Base-by-base conservation (phyloP, 2,329 filamentous ascomycete species). In the Teratosphaeriaceae sp. region DNA sequence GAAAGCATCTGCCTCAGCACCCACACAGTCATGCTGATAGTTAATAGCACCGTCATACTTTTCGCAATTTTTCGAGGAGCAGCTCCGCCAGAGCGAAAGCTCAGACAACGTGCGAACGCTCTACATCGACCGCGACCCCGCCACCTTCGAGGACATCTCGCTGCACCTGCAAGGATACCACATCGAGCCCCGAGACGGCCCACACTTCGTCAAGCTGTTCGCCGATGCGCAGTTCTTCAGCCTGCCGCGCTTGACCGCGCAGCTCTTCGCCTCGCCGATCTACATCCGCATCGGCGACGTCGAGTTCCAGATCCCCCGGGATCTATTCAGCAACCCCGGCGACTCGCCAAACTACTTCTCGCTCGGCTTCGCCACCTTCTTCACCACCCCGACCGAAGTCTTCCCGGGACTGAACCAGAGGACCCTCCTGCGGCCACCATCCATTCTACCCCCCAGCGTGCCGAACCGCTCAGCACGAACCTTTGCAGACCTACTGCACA, bases 261-360 rank as follows among this genome's bases (percentile, higher is more conserved):
- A 94, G 65, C 80, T 97, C 18, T 94, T 90, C 65, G 86, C 90
- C 54, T 87, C 88, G 49, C 85, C 85, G 56, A 94, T 96, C 59
- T 94, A 89, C 70, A 88, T 95, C 57, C 84, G 85, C 48, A 90
- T 97, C 56, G 90, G 90, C 46, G 80, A 86, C 53, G 79, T 78
- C 45, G 81, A 92, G 56, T 97, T 97, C 65, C 84, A 88, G 61
- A 89, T 97, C 51, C 85, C 89, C 2, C 84, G 88, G 49, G 86
- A 94, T 55, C 74, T 94, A 48, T 94, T 97, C 65, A 83, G 78
- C 22, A 77, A 79, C 26, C 87, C 88, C 1, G 90, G 89, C 20
- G 89, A 97, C 66, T 82, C 80, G n/a, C 89, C 89, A 11, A 97
- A 97, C 64, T 97, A 88, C 73, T 97, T 97, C 71, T 84, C 88